Evolutionary conservation across 345 rosid species (phyloP).

Genomic region (Turnera subulata): DNA sequence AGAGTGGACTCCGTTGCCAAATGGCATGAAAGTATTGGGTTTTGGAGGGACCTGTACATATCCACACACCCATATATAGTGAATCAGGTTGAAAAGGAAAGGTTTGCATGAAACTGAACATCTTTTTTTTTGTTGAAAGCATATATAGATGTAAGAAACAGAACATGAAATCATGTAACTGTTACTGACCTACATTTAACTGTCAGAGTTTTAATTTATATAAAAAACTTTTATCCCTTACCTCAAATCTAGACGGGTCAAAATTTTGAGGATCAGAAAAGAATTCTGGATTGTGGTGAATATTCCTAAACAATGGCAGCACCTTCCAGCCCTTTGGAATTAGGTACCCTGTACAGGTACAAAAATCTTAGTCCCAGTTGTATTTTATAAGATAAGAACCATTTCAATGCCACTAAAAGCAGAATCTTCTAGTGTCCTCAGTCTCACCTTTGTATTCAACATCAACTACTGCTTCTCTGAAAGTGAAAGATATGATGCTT

Average conservation of each 20-base stretch:
- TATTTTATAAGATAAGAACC: too few relatives aligned
- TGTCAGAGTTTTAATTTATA: background rate
- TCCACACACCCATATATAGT: background rate
- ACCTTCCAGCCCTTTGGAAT: slow-evolving; percentile 99
- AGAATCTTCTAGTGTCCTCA: slow-evolving; percentile 3
- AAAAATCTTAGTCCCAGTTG: background rate
- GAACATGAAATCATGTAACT: too few relatives aligned
- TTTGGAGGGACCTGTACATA: slow-evolving; percentile 55
- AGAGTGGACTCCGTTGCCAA: slow-evolving; percentile 85
- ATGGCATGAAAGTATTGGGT: slow-evolving; percentile 86
- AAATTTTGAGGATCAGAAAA: slow-evolving; percentile 71
- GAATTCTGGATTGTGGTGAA: slow-evolving; percentile 74
- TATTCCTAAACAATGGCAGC: slow-evolving; percentile 94
- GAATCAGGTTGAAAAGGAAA: too few relatives aligned
- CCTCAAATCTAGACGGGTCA: slow-evolving; percentile 92
- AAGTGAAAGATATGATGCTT: slow-evolving; percentile 71
- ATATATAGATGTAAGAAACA: too few relatives aligned
- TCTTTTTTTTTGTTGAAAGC: too few relatives aligned
- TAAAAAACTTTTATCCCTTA: slow-evolving; percentile 8
- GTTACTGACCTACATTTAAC: too few relatives aligned
- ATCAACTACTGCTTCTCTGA: slow-evolving; percentile 67
- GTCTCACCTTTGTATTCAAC: slow-evolving; percentile 67
- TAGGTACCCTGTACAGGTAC: slow-evolving; percentile 46
- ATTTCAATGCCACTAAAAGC: background rate
- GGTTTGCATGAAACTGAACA: too few relatives aligned